Evolutionary conservation across 371 early-diverging fungal genomes (phyloP).

Genomic region (Syncephalastrum racemosum): DNA sequence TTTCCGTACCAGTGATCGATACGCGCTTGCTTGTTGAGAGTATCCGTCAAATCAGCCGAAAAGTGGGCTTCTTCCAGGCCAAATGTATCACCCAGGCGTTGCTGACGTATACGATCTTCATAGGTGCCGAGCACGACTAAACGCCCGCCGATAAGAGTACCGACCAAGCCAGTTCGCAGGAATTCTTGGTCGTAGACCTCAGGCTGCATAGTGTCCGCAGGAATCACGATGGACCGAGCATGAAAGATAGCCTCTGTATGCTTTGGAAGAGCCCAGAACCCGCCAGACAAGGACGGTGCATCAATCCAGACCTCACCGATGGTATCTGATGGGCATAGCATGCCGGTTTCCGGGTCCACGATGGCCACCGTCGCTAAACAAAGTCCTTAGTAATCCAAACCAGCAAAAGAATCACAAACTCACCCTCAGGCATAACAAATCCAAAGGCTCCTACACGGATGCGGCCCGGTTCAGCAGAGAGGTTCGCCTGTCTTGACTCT

Average conservation of each 20-base stretch:
- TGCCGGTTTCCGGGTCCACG: slow-evolving; percentile 79
- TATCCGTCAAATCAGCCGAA: slow-evolving; percentile 50
- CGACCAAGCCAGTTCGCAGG: slow-evolving; percentile 78
- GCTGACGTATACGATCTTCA: slow-evolving; percentile 73
- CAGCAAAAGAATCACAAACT: not conserved
- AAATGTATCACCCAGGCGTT: slow-evolving; percentile 41
- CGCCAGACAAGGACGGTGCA: slow-evolving; percentile 71
- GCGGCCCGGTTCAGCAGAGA: slow-evolving; percentile 14
- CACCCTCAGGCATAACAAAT: slow-evolving; percentile 64
- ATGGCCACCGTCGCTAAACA: slow-evolving; percentile 66
- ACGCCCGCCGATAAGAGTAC: slow-evolving; percentile 72
- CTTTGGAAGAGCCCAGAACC: slow-evolving; percentile 80
- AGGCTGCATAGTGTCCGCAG: slow-evolving; percentile 47
- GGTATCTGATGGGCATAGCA: slow-evolving; percentile 70
- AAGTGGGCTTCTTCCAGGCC: slow-evolving; percentile 56
- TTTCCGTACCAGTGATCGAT: slow-evolving; percentile 60
- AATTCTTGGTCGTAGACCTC: slow-evolving; percentile 59
- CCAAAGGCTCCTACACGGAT: slow-evolving; percentile 56
- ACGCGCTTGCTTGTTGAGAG: slow-evolving; percentile 50
- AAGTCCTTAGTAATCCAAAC: not conserved
- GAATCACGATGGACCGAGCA: slow-evolving; percentile 59
- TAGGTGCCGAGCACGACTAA: slow-evolving; percentile 73
- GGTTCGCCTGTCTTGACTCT: slow-evolving; percentile 14
- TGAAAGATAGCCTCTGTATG: slow-evolving; percentile 74
- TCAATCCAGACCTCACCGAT: slow-evolving; percentile 89